A percentile compares a stretch with the other conserved stretches of the same genome.
These are phyloP conservation scores for Aureobasidium subglaciale DNA, from an alignment of 2,329 filamentous ascomycete species.

Conservation along the genomic window DNA sequence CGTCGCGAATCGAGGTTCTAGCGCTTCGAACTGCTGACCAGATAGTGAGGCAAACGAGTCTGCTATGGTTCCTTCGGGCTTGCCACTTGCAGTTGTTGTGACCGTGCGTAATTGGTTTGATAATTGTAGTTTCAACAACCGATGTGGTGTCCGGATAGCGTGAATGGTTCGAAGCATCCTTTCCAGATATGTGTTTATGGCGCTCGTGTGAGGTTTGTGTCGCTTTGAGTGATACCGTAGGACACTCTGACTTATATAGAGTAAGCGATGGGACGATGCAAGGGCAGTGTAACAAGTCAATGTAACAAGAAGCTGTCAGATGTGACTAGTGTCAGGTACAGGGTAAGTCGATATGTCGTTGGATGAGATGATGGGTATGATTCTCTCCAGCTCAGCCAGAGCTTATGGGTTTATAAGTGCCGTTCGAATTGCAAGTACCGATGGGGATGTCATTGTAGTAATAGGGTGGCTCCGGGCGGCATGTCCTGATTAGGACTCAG, in stretches of 20 bases:
- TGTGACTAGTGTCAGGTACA: not conserved
- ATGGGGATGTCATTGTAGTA: not conserved
- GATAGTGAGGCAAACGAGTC: constrained; percentile 45
- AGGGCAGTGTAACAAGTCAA: not conserved
- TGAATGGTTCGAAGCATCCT: constrained; percentile 9
- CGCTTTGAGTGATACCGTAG: not conserved
- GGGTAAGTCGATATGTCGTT: not conserved
- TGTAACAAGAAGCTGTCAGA: not conserved
- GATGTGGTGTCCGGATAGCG: not conserved
- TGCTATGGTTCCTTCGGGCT: constrained; percentile 43
- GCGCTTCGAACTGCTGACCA: constrained; percentile 38
- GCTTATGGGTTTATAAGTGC: not conserved
- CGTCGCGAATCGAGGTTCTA: constrained; percentile 39
- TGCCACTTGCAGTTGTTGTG: constrained; percentile 27
- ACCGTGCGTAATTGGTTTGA: constrained; percentile 17
- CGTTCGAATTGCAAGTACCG: not conserved
- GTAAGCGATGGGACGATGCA: not conserved
- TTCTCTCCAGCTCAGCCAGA: not conserved
- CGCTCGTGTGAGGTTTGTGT: too few relatives aligned
- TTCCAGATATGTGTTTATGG: not conserved
- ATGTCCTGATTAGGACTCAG: not conserved
- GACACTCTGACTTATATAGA: not conserved
- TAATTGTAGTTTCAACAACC: not conserved
- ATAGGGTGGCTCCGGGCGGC: not conserved
- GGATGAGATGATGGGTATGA: not conserved